Base-by-base conservation (phyloP, 352 stramenopile species). In the Porosira glacialis region DNA sequence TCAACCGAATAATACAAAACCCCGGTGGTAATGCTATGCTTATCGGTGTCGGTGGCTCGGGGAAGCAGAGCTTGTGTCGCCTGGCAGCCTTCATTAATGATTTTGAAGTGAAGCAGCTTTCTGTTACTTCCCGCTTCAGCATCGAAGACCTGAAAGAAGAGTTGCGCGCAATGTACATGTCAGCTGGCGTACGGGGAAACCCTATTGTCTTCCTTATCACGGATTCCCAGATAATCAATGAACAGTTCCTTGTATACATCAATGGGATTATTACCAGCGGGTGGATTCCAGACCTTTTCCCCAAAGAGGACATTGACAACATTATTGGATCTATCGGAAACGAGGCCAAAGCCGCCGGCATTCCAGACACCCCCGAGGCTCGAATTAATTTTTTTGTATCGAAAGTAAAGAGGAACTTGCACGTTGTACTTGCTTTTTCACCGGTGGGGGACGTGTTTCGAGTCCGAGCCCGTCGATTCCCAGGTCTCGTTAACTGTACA, bases 211-310 rank as follows among this genome's bases (percentile, higher is more conserved):
- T 98, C 69, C 76, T 99, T 13, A 95, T 99, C 39, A 98, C 94
- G 0, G 96, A 99, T 78, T 97, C 94, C 10, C 95, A 98, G 83
- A 98, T 98, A 60, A 94, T 97, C 33, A 95, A 98, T 71, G 95
- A 98, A 57, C 86, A 92, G 0, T 98, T 98, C 76, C 91, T 98
- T 6, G 95, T 98, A 31, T 98, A 97, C 75, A 98, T 98, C 81
- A 98, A 98, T 78, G 93, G 96, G 51, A 94, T 98, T 78, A 78
- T 98, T 4, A 93, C 91, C 27, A 93, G 87, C 52, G 95, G 95
- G 0, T 97, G 94, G 91, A 95, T 98, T 62, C 92, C 93, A 0
- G 95, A 98, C 77, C 81, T 98, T 13, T 98, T 98, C 81, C 82
- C 92, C 1, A 96, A 96, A 62, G 95, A 98, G 67, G 95, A 98